These are phyloP conservation scores for Aureobasidium mangrovei DNA, from an alignment of 2,329 filamentous ascomycete genomes.

Conservation along the genomic window DNA sequence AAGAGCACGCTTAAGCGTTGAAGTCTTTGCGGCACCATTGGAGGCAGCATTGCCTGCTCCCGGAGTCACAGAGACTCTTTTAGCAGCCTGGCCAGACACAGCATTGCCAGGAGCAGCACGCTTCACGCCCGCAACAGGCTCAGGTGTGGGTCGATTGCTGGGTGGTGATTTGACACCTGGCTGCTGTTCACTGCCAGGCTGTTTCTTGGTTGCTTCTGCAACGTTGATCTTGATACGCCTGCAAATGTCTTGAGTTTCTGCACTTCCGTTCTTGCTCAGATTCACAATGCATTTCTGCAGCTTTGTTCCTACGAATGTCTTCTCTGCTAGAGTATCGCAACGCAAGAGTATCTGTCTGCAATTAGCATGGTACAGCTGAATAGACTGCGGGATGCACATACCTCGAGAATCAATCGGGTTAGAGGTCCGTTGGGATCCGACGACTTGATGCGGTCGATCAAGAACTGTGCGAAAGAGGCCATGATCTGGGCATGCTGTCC, in stretches of 20 bases:
- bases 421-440: constrained; percentile 38
- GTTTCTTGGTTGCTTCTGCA: constrained; percentile 36
- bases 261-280: constrained; percentile 56
- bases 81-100: constrained; percentile 20
- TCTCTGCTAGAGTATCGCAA: constrained; percentile 53
- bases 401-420: constrained; percentile 34
- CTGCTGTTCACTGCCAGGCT: constrained; percentile 6
- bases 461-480: constrained; percentile 40
- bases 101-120: constrained; percentile 19
- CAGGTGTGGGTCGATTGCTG: constrained; percentile 15
- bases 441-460: constrained; percentile 39
- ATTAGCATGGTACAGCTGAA: constrained; percentile 40
- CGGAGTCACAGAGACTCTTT: constrained; percentile 22
- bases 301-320: constrained; percentile 53
- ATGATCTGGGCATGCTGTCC: constrained; percentile 31
- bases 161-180: constrained; percentile 10
- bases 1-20: constrained; percentile 37
- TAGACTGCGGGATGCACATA: constrained; percentile 30
- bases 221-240: constrained; percentile 39
- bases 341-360: constrained; percentile 51
- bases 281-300: constrained; percentile 56
- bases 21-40: constrained; percentile 31
- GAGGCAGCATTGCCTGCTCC: constrained; percentile 5
- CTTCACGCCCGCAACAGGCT: constrained; percentile 27
- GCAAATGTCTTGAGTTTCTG: constrained; percentile 54